Evolutionary conservation across 441 rosid genomes (phyloP).

Genomic region (Pelargonium cotyledonis): DNA sequence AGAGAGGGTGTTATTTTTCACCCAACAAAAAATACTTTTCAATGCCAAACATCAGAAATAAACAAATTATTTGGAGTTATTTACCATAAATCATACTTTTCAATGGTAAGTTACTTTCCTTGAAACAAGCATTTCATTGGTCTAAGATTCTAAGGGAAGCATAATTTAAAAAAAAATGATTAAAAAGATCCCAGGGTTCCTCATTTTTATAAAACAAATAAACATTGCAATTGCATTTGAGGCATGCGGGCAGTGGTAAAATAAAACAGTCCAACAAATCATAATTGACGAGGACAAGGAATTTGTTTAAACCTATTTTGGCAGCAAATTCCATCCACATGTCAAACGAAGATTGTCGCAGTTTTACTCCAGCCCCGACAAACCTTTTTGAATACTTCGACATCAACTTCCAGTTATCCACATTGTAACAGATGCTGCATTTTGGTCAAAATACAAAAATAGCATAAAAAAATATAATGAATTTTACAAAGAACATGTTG

Average conservation of each 20-base stretch:
- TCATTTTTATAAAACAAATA: not conserved
- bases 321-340: conserved; percentile 80
- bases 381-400: conserved; percentile 60
- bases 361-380: conserved; percentile 60
- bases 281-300: conserved; percentile 9
- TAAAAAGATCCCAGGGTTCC: not conserved
- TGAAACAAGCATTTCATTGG: not conserved
- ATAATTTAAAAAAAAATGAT: not conserved
- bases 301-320: conserved; percentile 45
- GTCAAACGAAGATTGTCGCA: conserved; percentile 62
- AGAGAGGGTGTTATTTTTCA: too few species aligned
- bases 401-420: conserved; percentile 63
- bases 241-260: not conserved
- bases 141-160: not conserved
- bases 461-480: not conserved
- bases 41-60: not conserved
- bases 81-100: not conserved
- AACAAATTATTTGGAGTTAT: not conserved
- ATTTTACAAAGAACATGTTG: not conserved
- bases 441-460: conserved; percentile 10
- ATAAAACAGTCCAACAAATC: conserved; percentile 4
- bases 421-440: conserved; percentile 67
- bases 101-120: not conserved
- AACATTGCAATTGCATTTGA: not conserved
- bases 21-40: not conserved